These are phyloP conservation scores for Tylopilus sp. DNA, from an alignment of 768 basidiomycete genomes.

Conservation along the genomic window DNA sequence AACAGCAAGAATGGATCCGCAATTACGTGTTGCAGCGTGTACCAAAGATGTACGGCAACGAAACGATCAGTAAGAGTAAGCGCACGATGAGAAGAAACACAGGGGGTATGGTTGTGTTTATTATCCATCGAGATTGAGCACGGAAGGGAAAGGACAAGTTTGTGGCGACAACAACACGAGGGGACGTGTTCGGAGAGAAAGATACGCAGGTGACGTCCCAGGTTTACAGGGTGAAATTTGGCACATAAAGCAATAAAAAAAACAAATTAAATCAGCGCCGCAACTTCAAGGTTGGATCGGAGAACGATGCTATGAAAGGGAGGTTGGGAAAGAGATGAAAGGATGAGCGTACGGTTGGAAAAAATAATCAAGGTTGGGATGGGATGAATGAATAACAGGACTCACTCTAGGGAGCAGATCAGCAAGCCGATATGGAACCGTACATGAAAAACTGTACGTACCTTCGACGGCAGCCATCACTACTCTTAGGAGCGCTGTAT, in stretches of 20 bases:
- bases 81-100: constrained; percentile 5
- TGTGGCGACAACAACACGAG: constrained; percentile 17
- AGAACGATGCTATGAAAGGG: constrained; percentile 34
- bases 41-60: constrained; percentile 24
- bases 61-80: constrained; percentile 13
- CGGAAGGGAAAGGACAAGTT: constrained; percentile 16
- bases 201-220: constrained; percentile 4
- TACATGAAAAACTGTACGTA: constrained; percentile 34
- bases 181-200: constrained; percentile 10
- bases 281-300: constrained; percentile 35
- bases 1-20: constrained; percentile 22
- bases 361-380: constrained; percentile 15
- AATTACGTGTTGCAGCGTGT: constrained; percentile 28
- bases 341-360: constrained; percentile 28
- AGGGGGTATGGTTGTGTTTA: constrained; percentile 12
- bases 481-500: constrained; percentile 82
- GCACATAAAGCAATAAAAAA: constrained; percentile 22
- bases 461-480: constrained; percentile 98
- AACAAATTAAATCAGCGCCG: constrained; percentile 32
- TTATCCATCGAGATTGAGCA: constrained; percentile 16
- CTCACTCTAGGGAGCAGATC: constrained; percentile 59
- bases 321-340: constrained; percentile 13
- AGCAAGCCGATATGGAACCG: constrained; percentile 2
- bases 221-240: constrained; percentile 14
- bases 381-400: constrained; percentile 30